Conservation (phyloP, 2,329 filamentous ascomycete genomes). For the Xylaria sp. region DNA sequence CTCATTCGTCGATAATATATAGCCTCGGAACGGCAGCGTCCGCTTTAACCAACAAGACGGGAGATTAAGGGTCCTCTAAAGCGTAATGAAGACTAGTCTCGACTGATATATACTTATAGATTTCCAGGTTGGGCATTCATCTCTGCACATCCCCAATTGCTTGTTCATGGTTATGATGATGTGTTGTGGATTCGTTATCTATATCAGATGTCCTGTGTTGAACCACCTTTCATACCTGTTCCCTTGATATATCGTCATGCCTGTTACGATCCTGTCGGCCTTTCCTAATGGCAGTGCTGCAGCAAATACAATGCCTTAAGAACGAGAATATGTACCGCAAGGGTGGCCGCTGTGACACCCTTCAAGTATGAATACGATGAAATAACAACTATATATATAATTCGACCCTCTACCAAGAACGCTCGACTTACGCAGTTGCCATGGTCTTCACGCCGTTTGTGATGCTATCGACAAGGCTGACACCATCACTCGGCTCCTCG, state of each 20-base stretch:
- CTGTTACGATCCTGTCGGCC: background rate
- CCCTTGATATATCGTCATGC: background rate
- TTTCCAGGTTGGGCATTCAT: background rate
- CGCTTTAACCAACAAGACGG: background rate
- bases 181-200: background rate
- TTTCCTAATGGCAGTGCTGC: background rate
- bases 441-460: slow-evolving; percentile 44
- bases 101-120: background rate
- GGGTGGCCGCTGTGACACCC: slow-evolving; percentile 1
- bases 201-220: background rate
- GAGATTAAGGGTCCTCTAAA: background rate
- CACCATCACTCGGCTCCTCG: slow-evolving; percentile 25
- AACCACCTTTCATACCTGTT: background rate
- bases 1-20: background rate
- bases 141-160: background rate
- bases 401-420: background rate
- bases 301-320: background rate
- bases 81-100: background rate
- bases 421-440: slow-evolving; percentile 26
- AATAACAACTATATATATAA: slow-evolving; percentile 10
- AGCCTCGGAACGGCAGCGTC: slow-evolving; percentile 4
- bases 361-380: background rate
- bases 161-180: background rate
- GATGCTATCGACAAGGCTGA: slow-evolving; percentile 34
- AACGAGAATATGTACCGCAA: background rate